A percentile compares a stretch with the other conserved stretches of the same genome.
Evolutionary conservation across 1,284 basidiomycete genomes (phyloP).

Genomic region (Schizophyllum commune): DNA sequence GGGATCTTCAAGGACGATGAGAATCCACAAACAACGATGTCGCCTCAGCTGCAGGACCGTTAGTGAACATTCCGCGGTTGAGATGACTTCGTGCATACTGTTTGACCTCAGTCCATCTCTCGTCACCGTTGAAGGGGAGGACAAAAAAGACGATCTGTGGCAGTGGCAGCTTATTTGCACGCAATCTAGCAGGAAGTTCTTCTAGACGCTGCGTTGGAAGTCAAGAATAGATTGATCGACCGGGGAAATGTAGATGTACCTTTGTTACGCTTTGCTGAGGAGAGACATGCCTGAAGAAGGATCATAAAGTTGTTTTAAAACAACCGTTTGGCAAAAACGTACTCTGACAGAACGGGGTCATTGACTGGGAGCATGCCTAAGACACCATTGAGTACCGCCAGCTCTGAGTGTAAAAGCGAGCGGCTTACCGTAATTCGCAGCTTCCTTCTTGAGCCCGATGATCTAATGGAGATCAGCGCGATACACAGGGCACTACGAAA

Average conservation of each 20-base stretch:
- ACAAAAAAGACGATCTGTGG: conserved; percentile 17
- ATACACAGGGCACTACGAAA: not conserved
- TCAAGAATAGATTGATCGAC: too few relatives aligned
- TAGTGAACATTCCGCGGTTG: not conserved
- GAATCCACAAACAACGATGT: not conserved
- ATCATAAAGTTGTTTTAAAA: too few relatives aligned
- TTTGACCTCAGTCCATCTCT: conserved; percentile 69
- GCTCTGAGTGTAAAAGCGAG: not conserved
- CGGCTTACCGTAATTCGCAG: not conserved
- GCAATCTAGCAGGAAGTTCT: not conserved
- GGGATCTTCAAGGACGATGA: not conserved
- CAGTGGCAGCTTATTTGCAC: not conserved
- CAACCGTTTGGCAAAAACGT: too few relatives aligned
- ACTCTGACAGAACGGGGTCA: too few relatives aligned
- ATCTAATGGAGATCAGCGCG: not conserved
- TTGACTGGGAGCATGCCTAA: too few relatives aligned
- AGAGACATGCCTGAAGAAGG: too few relatives aligned
- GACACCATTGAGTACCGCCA: not conserved
- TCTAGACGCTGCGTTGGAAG: not conserved
- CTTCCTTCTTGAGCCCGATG: not conserved
- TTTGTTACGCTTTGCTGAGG: too few relatives aligned
- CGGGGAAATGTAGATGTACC: too few relatives aligned
- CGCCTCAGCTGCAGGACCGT: not conserved
- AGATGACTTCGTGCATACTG: conserved; percentile 35
- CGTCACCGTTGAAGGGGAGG: conserved; percentile 60